Evolutionary conservation across 2,329 filamentous ascomycete genomes (phyloP).

Genomic region (Phaeosphaeria sp.): DNA sequence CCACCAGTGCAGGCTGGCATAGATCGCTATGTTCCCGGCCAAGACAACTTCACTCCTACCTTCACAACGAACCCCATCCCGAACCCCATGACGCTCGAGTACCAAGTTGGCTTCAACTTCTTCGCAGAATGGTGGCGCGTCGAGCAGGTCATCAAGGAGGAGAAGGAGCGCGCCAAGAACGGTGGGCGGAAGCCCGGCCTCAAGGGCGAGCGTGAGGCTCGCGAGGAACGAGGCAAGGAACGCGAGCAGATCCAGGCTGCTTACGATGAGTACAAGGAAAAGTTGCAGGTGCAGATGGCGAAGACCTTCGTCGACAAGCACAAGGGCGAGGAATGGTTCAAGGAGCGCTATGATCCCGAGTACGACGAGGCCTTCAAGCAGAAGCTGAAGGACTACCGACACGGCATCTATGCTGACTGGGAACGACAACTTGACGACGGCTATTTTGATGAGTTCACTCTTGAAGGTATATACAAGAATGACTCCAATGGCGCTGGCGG

Average conservation of each 20-base stretch:
- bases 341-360: slow-evolving; percentile 88
- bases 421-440: slow-evolving; percentile 84
- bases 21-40: slow-evolving; percentile 83
- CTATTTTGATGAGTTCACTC: slow-evolving; percentile 89
- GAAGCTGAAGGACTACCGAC: slow-evolving; percentile 81
- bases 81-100: slow-evolving; percentile 75
- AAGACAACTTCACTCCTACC: slow-evolving; percentile 62
- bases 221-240: slow-evolving; percentile 80
- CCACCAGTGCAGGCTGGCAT: slow-evolving; percentile 72
- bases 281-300: slow-evolving; percentile 76
- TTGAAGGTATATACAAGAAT: slow-evolving; percentile 92
- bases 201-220: slow-evolving; percentile 69
- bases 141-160: slow-evolving; percentile 83
- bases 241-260: slow-evolving; percentile 77
- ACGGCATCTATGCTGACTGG: slow-evolving; percentile 83
- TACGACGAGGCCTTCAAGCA: slow-evolving; percentile 76
- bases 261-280: slow-evolving; percentile 71
- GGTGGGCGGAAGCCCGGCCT: slow-evolving; percentile 72
- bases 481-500: slow-evolving; percentile 88
- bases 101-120: slow-evolving; percentile 84
- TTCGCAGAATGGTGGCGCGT: slow-evolving; percentile 87
- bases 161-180: slow-evolving; percentile 74
- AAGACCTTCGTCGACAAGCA: slow-evolving; percentile 89
- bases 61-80: slow-evolving; percentile 70
- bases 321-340: slow-evolving; percentile 97